Percentiles rank a stretch among this genome's conserved stretches.
Evolutionary conservation across 2,329 filamentous ascomycete genomes (phyloP).

Genomic region (Neoscytalidium dimidiatum): DNA sequence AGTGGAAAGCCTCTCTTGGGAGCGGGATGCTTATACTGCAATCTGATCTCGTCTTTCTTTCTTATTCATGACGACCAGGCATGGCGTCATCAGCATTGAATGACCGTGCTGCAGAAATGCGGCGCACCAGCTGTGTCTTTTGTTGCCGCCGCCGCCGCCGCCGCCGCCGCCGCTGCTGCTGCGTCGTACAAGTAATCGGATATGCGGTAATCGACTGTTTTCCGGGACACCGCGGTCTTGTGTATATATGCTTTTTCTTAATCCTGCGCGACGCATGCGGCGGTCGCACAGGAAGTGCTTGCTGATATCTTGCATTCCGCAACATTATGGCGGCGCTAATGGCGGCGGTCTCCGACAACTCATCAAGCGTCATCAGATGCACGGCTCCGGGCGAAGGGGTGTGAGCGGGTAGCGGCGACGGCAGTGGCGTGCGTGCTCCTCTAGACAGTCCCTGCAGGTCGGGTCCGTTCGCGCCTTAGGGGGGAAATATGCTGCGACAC

Average conservation of each 20-base stretch:
- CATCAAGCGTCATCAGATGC: not conserved
- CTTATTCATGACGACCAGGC: not conserved
- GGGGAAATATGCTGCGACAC: slow-evolving; percentile 11
- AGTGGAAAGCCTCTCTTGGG: not conserved
- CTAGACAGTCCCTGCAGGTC: not conserved
- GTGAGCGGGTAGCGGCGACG: not conserved
- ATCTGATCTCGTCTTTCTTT: not conserved
- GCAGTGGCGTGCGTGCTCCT: not conserved
- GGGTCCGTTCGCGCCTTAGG: not conserved
- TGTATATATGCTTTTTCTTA: not conserved
- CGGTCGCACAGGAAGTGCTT: not conserved
- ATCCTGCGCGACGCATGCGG: not conserved
- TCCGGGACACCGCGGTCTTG: not conserved
- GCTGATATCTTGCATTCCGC: not conserved
- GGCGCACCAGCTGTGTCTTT: not conserved
- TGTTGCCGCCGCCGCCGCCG: no score
- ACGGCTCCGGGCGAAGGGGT: not conserved
- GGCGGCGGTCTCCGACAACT: slow-evolving; percentile 6
- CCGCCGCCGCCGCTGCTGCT: no score
- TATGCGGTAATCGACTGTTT: not conserved
- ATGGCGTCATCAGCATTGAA: not conserved
- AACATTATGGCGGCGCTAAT: not conserved
- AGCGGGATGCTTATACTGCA: not conserved
- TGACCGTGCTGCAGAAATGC: slow-evolving; percentile 4
- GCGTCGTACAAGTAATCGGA: not conserved